phyloP scores from a whole-genome alignment of 306 rosid genomes.

The Acacia melanoxylon region DNA sequence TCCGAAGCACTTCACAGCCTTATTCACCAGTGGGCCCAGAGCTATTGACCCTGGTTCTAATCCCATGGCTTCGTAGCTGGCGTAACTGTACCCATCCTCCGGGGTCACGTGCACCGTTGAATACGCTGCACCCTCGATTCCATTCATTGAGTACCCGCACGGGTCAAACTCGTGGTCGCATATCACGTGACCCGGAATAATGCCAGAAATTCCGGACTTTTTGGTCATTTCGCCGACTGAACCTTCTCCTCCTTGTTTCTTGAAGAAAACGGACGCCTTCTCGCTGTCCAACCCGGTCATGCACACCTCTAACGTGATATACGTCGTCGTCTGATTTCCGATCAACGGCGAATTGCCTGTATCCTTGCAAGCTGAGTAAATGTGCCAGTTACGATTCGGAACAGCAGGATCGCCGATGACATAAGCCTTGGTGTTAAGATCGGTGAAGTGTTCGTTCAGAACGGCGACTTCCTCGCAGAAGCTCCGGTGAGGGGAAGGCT shows the following conservation, averaged over 20 bases:
- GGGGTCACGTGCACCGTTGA: slow-evolving; percentile 78
- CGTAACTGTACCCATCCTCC: slow-evolving; percentile 64
- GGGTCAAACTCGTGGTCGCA: slow-evolving; percentile 67
- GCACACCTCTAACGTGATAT: slow-evolving; percentile 46
- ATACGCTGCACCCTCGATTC: slow-evolving; percentile 51
- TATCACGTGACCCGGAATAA: slow-evolving; percentile 45
- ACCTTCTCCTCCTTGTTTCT: slow-evolving; percentile 26
- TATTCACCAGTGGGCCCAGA: slow-evolving; percentile 18
- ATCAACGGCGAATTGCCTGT: background rate
- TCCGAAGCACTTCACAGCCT: slow-evolving; percentile 47
- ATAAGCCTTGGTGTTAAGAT: slow-evolving; percentile 42
- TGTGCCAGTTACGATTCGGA: slow-evolving; percentile 56
- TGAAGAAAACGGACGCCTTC: slow-evolving; percentile 54
- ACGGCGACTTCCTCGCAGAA: slow-evolving; percentile 52
- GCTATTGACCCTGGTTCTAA: slow-evolving; percentile 23
- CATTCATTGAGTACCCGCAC: slow-evolving; percentile 71
- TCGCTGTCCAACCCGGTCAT: slow-evolving; percentile 57
- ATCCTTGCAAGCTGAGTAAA: slow-evolving; percentile 42
- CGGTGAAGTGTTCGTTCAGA: slow-evolving; percentile 39
- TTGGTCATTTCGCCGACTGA: slow-evolving; percentile 45
- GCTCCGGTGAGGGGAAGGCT: slow-evolving; percentile 58
- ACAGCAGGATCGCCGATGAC: slow-evolving; percentile 40
- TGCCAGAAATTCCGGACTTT: slow-evolving; percentile 42
- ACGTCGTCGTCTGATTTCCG: background rate
- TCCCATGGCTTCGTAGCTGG: slow-evolving; percentile 60